These are phyloP conservation scores for Lobosporangium transversale DNA, from an alignment of 192 early-diverging fungal species.

Conservation along the genomic window DNA sequence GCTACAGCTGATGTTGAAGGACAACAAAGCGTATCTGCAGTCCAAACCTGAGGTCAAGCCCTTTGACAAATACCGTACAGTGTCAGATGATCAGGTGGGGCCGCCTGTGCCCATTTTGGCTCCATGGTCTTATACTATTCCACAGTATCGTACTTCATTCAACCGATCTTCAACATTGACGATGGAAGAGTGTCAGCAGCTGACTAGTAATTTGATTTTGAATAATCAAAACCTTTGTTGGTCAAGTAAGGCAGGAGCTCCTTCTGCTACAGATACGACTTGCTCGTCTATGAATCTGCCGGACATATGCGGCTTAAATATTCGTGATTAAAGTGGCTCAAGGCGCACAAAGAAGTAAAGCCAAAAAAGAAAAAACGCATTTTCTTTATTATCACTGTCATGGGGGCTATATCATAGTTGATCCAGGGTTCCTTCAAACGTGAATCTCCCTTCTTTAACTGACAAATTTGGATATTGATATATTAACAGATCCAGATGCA, in stretches of 20 bases:
- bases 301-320: background rate
- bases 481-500: background rate
- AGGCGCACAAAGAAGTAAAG: background rate
- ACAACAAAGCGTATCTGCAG: background rate
- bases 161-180: background rate
- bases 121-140: background rate
- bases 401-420: background rate
- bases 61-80: background rate
- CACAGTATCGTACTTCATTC: background rate
- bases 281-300: background rate
- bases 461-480: background rate
- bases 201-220: background rate
- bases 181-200: background rate
- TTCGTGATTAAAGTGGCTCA: background rate
- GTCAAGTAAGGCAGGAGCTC: too few relatives aligned
- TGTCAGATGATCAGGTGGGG: background rate
- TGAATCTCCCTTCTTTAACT: background rate
- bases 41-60: background rate
- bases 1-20: slow-evolving; percentile 2
- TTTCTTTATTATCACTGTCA: background rate
- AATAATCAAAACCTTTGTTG: background rate
- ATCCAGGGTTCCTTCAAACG: too few relatives aligned
- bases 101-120: slow-evolving; percentile 5
- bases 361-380: background rate
- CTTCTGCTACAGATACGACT: background rate